Base-by-base conservation (phyloP, 192 early-diverging fungal genomes). In the Linderina pennispora region DNA sequence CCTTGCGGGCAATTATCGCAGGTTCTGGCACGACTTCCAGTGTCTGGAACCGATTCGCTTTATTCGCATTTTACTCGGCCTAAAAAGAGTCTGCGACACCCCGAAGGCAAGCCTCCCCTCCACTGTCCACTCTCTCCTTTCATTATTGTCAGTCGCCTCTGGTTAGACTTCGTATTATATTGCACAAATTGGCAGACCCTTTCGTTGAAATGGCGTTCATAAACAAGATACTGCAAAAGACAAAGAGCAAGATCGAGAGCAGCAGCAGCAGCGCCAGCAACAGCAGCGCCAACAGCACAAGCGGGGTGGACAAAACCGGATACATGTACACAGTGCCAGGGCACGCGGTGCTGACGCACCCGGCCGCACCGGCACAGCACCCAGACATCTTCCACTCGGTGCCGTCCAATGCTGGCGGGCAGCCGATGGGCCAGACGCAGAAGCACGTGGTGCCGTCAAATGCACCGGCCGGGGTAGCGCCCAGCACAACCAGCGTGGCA, bases 161-260 rank as follows among this genome's bases (percentile, higher is more conserved):
- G n/a, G n/a, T 48, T 13, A 36, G 31, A 3, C 4, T 28, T 34
- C 23, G 4, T 21, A 18, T 14, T 19, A 15, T 4, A 26, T 31
- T 36, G 45, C n/a, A 3, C 11, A 43, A 7, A 28, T 5, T 28
- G 32, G 17, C 26, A n/a, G n/a, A n/a, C n/a, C n/a, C n/a, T n/a
- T n/a, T n/a, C n/a, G n/a, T n/a, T n/a, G 33, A 13, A 4, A 76
- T 76, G 74, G 65, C 74, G 36, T 76, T 76, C 50, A 69, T 76
- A 43, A 76, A 76, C 56, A 69, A 70, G 50, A 76, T 76, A 40
- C 33, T 76, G 31, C 66, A 76, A 50, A 76, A 76, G 53, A 76
- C 74, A 40, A 65, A 74, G 53, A 50, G 48, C 47, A 74, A 66
- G 43, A 74, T 65, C 50, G 39, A 56, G 19, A 23, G 14, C 36